Percentiles rank a stretch among this genome's conserved stretches.
Conservation (phyloP, 2,329 filamentous ascomycete genomes). For the Cercospora citrullina region DNA sequence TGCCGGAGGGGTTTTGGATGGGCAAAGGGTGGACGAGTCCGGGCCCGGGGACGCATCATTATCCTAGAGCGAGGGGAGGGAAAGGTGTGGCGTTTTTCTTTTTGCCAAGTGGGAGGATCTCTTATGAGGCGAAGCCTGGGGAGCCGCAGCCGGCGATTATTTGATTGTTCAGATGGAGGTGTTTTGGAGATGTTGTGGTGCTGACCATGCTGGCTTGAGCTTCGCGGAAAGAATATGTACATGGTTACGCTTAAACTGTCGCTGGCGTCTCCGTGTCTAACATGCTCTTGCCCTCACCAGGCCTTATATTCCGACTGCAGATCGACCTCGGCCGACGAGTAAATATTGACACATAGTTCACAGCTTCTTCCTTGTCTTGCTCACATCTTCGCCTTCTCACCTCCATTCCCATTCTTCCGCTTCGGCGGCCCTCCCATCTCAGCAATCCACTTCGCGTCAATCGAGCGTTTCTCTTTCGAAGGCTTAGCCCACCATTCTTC, state of each 20-base stretch:
- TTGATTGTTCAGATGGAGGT: background rate
- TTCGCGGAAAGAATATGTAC: background rate
- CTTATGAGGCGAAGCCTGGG: conserved; percentile 49
- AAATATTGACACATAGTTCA: background rate
- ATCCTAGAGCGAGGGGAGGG: conserved; percentile 54
- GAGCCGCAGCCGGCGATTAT: conserved; percentile 29
- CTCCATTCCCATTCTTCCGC: background rate
- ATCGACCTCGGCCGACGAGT: background rate
- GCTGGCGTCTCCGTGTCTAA: background rate
- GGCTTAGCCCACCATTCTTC: conserved; percentile 18
- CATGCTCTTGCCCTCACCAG: background rate
- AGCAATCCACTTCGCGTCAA: conserved; percentile 16
- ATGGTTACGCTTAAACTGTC: background rate
- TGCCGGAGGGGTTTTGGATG: conserved; percentile 53
- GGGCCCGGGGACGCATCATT: conserved; percentile 58
- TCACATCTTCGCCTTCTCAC: conserved; percentile 6
- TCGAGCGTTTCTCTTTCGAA: conserved; percentile 14
- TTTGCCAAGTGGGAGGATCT: conserved; percentile 56
- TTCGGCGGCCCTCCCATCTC: conserved; percentile 17
- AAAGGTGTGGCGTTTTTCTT: conserved; percentile 57
- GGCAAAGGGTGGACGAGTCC: conserved; percentile 58
- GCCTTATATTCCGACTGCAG: background rate
- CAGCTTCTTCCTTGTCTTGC: background rate
- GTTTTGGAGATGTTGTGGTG: no score
- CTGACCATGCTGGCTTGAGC: background rate